phyloP scores from a whole-genome alignment of 129 eudicot genomes.

The Artemisia argyi region DNA sequence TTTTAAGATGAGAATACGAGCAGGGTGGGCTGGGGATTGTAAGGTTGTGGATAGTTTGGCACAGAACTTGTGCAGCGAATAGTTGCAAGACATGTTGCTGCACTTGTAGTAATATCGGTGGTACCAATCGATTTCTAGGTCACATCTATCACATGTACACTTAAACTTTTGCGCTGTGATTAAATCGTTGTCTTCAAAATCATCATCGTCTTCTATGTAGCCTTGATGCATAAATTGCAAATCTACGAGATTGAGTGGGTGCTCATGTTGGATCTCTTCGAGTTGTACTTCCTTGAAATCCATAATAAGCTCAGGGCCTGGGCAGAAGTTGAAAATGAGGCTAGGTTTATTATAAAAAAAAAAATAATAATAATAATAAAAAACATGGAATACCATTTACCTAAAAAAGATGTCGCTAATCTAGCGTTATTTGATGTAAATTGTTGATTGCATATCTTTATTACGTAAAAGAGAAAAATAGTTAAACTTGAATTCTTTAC shows the following conservation, averaged over 20 bases:
- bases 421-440: too few relatives aligned
- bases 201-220: slow-evolving; percentile 2
- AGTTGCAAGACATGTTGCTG: slow-evolving; percentile 3
- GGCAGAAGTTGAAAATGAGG: neutral
- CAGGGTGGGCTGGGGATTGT: neutral
- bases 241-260: slow-evolving; percentile 12
- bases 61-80: slow-evolving; percentile 9
- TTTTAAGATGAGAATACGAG: neutral
- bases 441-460: too few relatives aligned
- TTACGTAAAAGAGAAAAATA: too few relatives aligned
- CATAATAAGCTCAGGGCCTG: slow-evolving; percentile 21
- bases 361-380: too few relatives aligned
- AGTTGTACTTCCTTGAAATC: neutral
- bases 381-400: slow-evolving; percentile 18
- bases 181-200: neutral
- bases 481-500: too few relatives aligned
- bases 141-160: neutral
- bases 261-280: slow-evolving; percentile 9
- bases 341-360: too few relatives aligned
- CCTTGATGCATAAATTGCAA: slow-evolving; percentile 2
- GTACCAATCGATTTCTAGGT: slow-evolving; percentile 4
- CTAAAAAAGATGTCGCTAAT: neutral
- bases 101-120: slow-evolving; percentile 18
- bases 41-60: neutral
- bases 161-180: neutral